Evolutionary conservation across 768 basidiomycete species (phyloP).

Genomic region (Omphalotus guepiniiformis): DNA sequence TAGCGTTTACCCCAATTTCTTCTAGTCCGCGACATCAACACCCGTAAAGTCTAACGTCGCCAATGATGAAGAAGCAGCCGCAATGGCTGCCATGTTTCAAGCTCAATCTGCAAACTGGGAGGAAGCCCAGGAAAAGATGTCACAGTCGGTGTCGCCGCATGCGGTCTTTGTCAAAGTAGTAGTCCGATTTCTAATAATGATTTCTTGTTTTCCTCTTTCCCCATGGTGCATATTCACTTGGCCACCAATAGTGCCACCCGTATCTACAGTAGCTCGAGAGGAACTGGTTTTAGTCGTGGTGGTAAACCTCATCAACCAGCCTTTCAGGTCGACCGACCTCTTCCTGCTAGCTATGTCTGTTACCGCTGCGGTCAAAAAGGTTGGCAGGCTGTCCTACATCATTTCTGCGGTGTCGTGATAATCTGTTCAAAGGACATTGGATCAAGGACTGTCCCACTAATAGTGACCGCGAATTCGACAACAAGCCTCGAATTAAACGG

Average conservation of each 20-base stretch:
- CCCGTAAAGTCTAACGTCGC: constrained; percentile 41
- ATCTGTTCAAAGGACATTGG: constrained; percentile 82
- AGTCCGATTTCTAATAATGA: constrained; percentile 64
- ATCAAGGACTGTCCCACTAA: constrained; percentile 99
- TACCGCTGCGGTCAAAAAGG: constrained; percentile 99
- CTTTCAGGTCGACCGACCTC: constrained; percentile 62
- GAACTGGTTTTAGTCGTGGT: constrained; percentile 57
- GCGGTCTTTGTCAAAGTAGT: constrained; percentile 50
- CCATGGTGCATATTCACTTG: constrained; percentile 29
- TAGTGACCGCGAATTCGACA: constrained; percentile 91
- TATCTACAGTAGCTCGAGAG: constrained; percentile 62
- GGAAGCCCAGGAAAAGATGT: constrained; percentile 99
- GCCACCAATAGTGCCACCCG: constrained; percentile 53
- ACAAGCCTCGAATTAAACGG: constrained; percentile 92
- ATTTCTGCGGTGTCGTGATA: constrained; percentile 10
- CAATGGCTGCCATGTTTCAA: constrained; percentile 98
- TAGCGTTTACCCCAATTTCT: constrained; percentile 11
- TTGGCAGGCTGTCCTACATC: constrained; percentile 24
- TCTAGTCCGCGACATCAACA: constrained; percentile 14
- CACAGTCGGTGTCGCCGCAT: constrained; percentile 69
- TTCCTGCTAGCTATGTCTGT: constrained; percentile 95
- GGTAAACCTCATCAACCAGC: constrained; percentile 54
- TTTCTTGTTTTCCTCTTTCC: background rate
- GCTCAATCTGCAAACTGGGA: constrained; percentile 95
- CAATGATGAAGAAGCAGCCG: constrained; percentile 84